phyloP scores from a whole-genome alignment of 345 rosid species.

The Hypericum androsaemum region DNA sequence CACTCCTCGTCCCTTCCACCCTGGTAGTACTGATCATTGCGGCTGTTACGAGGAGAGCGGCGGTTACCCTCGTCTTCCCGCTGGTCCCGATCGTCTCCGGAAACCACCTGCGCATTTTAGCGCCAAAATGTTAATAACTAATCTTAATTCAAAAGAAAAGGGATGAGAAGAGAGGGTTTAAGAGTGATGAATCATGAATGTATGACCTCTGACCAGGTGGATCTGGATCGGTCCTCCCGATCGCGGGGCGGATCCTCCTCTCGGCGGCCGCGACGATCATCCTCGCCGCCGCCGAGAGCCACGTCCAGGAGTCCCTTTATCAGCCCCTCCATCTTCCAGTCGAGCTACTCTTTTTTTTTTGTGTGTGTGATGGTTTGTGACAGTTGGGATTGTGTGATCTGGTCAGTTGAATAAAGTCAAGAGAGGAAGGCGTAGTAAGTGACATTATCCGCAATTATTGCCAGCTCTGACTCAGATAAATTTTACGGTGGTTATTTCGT shows the following conservation, averaged over 20 bases:
- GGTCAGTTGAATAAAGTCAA: too few species aligned
- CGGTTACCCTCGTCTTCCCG: constrained; percentile 25
- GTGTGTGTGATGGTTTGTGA: too few species aligned
- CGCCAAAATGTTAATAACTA: neutral
- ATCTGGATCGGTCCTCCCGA: constrained; percentile 55
- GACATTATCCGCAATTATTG: too few species aligned
- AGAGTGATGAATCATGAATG: neutral
- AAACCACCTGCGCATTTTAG: constrained; percentile 50
- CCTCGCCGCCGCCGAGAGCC: constrained; percentile 35
- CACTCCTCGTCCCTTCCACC: constrained; percentile 15
- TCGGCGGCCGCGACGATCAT: constrained; percentile 8
- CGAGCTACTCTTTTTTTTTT: too few species aligned
- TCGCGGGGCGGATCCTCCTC: constrained; percentile 31
- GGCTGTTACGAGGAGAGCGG: neutral
- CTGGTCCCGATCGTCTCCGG: constrained; percentile 43
- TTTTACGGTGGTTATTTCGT: too few species aligned
- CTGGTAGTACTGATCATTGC: constrained; percentile 17
- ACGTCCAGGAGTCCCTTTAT: constrained; percentile 60
- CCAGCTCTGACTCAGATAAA: too few species aligned
- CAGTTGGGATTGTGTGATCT: too few species aligned
- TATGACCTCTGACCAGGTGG: constrained; percentile 65
- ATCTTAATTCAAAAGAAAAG: neutral
- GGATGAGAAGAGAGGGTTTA: neutral
- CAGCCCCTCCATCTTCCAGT: constrained; percentile 50
- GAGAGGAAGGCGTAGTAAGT: too few species aligned